Evolutionary conservation across 805 yeast species (phyloP).

Genomic region (Starmerella riodocensis): DNA sequence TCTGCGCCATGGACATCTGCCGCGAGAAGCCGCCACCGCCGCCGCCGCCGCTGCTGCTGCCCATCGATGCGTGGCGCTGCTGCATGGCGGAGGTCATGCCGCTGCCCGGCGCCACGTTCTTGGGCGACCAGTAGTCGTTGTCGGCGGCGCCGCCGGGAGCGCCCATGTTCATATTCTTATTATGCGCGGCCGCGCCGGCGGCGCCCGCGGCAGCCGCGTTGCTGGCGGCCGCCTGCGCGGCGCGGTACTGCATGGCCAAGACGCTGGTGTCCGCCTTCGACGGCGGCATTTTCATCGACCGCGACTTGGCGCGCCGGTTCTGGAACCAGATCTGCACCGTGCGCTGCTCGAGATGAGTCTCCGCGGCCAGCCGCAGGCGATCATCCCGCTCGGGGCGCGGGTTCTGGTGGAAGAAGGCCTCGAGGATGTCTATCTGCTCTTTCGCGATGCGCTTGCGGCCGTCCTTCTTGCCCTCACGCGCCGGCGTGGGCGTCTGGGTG

Average conservation of each 20-base stretch:
- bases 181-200: background rate
- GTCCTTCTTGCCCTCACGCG: slow-evolving; percentile 10
- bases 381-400: slow-evolving; percentile 64
- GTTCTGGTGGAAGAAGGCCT: slow-evolving; percentile 55
- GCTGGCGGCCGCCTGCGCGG: slow-evolving; percentile 17
- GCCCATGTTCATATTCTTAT: background rate
- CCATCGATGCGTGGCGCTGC: background rate
- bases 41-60: background rate
- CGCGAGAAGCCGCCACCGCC: background rate
- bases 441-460: slow-evolving; percentile 23
- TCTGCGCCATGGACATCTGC: background rate
- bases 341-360: slow-evolving; percentile 67
- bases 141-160: background rate
- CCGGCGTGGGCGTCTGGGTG: background rate
- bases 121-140: background rate
- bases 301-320: slow-evolving; percentile 47
- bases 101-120: background rate
- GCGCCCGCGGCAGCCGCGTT: slow-evolving; percentile 5
- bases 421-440: slow-evolving; percentile 38
- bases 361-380: slow-evolving; percentile 53
- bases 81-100: too few relatives aligned
- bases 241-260: slow-evolving; percentile 9
- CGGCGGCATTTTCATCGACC: slow-evolving; percentile 16
- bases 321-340: slow-evolving; percentile 93
- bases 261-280: slow-evolving; percentile 10